Percentiles rank a stretch among this genome's conserved stretches.
Conservation (phyloP, 495 filamentous ascomycete genomes). For the Gamarada debralockiae region DNA sequence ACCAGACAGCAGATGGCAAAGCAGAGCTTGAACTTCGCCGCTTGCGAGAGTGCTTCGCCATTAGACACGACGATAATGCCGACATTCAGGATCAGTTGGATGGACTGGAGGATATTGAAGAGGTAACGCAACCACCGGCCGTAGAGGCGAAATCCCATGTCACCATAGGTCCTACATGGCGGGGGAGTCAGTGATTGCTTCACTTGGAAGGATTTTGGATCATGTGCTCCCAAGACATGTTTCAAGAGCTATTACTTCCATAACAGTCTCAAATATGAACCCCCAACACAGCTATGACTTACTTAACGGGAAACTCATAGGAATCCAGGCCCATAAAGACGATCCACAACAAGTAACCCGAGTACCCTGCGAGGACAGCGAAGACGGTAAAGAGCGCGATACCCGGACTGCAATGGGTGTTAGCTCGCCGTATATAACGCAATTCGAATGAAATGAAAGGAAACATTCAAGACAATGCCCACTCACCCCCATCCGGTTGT, state of each 20-base stretch:
- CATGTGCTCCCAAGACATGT: slow-evolving; percentile 48
- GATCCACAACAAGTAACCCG: too few species aligned
- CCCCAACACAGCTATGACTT: too few species aligned
- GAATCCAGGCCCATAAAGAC: too few species aligned
- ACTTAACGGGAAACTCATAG: too few species aligned
- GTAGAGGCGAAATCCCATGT: slow-evolving; percentile 51
- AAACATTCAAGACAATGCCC: not conserved
- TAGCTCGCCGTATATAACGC: too few species aligned
- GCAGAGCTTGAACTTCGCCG: slow-evolving; percentile 42
- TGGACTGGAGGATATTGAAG: slow-evolving; percentile 45
- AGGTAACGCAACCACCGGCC: slow-evolving; percentile 44
- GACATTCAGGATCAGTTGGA: slow-evolving; percentile 47
- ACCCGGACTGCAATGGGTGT: not conserved
- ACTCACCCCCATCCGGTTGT: not conserved
- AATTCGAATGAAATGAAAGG: too few species aligned
- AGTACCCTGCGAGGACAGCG: not conserved
- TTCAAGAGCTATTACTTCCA: slow-evolving; percentile 31
- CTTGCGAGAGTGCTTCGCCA: slow-evolving; percentile 51
- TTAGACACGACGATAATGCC: slow-evolving; percentile 48
- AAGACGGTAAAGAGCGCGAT: not conserved
- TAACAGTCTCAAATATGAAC: too few species aligned
- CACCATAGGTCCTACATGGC: slow-evolving; percentile 40
- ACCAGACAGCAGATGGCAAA: slow-evolving; percentile 35
- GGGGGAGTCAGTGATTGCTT: not conserved
- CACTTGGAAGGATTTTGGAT: too few species aligned